These are phyloP conservation scores for Cytospora paraplurivora DNA, from an alignment of 2,329 filamentous ascomycete species.

Conservation along the genomic window DNA sequence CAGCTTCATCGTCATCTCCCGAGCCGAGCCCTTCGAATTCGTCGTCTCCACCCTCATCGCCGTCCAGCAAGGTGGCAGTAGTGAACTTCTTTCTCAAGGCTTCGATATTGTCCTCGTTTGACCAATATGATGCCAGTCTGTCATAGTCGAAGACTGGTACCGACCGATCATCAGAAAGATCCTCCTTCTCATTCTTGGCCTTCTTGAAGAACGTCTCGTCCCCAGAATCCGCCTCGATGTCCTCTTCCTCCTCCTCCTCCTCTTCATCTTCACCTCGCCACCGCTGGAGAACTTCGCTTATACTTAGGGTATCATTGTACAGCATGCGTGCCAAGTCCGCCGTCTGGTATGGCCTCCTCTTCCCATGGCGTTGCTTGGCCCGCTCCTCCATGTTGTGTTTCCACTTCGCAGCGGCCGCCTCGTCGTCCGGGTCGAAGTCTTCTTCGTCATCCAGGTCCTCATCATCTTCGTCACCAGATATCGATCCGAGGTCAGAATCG, in stretches of 20 bases:
- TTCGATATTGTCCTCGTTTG: slow-evolving; percentile 75
- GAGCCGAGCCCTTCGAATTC: slow-evolving; percentile 42
- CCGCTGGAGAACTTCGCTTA: slow-evolving; percentile 72
- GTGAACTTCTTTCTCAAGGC: slow-evolving; percentile 75
- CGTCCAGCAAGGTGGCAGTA: slow-evolving; percentile 62
- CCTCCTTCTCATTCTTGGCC: slow-evolving; percentile 65
- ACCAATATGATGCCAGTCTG: slow-evolving; percentile 83
- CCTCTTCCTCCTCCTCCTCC: slow-evolving; percentile 56
- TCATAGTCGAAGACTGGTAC: slow-evolving; percentile 81
- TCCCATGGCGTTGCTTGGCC: slow-evolving; percentile 70
- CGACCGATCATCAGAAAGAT: slow-evolving; percentile 73
- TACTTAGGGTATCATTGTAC: slow-evolving; percentile 79
- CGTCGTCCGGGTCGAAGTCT: slow-evolving; percentile 60
- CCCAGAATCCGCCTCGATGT: slow-evolving; percentile 56
- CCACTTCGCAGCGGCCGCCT: slow-evolving; percentile 77
- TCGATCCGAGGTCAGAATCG: slow-evolving; percentile 91
- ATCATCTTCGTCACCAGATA: slow-evolving; percentile 61
- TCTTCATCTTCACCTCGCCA: slow-evolving; percentile 70
- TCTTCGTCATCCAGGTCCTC: slow-evolving; percentile 56
- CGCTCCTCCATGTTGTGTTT: slow-evolving; percentile 82
- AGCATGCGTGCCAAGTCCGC: slow-evolving; percentile 83
- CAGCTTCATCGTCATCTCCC: slow-evolving; percentile 47
- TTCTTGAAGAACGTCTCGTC: slow-evolving; percentile 69
- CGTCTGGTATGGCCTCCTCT: slow-evolving; percentile 72
- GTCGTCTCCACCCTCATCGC: slow-evolving; percentile 51